Base-by-base conservation (phyloP, 345 rosid genomes). In the Eucalyptus shirleyi region DNA sequence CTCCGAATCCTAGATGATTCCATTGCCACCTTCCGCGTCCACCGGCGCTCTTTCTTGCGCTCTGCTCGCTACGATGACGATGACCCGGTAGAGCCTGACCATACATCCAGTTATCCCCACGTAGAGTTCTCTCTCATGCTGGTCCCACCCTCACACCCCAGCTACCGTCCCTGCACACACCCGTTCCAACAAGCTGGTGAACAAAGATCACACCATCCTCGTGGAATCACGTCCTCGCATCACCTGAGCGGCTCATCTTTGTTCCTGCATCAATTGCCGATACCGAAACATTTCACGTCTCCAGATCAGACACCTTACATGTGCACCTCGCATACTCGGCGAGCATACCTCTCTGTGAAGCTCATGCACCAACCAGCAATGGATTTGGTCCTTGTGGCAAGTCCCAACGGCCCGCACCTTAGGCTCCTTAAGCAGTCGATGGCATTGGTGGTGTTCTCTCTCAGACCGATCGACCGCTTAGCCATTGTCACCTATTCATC, bases 401-500 rank as follows among this genome's bases (percentile, higher is more conserved):
- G 96, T 92, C 97, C 98, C 83, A 94, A 95, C 15, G 99, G 97
- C 12, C 97, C 97, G 6, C 97, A 97, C 91, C 91, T 94, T 87
- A 93, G 96, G 91, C 97, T 97, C 88, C 93, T 96, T 87, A 97
- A 95, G 93, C 99, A 97, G 87, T 90, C 97, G 47, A 95, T 97
- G 99, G 96, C 98, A 88, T 88, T 96, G 62, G 96, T 96, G 86
- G 96, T 94, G 34, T 95, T 95, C 91, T 95, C 98, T 42, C 95
- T 97, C 91, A 92, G 96, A 69, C 93, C 98, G 3, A 91, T 93
- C 62, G 98, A 97, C 77, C 97, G 99, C 90, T 89, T 97, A 88
- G 93, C 99, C 87, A 94, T 97, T 45, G 99, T 97, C 49, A 95
- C 98, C n/a, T 93, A 95, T 93, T 95, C 96, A 87, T 95, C 98